These are phyloP conservation scores for Starmerella khaoyaiensis DNA, from an alignment of 805 yeast genomes.

Conservation along the genomic window DNA sequence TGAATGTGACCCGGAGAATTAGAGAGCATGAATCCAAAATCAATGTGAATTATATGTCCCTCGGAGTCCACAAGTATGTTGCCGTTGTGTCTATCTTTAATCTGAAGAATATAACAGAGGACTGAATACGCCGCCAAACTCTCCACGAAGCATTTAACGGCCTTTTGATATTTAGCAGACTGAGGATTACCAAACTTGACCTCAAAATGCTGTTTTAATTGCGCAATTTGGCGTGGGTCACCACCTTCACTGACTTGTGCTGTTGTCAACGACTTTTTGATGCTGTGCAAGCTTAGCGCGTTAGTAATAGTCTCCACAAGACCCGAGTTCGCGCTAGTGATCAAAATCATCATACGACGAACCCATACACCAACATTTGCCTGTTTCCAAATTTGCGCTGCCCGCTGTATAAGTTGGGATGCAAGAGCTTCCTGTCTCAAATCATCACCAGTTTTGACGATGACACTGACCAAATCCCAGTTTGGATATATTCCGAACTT, in stretches of 20 bases:
- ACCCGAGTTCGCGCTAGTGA: conserved; percentile 84
- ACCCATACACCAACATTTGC: conserved; percentile 73
- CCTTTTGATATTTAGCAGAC: conserved; percentile 44
- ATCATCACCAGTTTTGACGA: conserved; percentile 93
- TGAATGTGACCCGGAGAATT: conserved; percentile 97
- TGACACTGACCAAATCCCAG: conserved; percentile 93
- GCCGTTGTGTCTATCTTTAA: conserved; percentile 97
- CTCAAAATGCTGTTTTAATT: conserved; percentile 65
- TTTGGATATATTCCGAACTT: conserved; percentile 73
- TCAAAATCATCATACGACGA: conserved; percentile 78
- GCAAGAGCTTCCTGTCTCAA: conserved; percentile 96
- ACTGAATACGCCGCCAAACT: conserved; percentile 91
- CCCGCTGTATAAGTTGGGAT: conserved; percentile 79
- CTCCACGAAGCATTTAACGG: conserved; percentile 72
- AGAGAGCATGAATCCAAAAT: conserved; percentile 84
- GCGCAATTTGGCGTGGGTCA: conserved; percentile 52
- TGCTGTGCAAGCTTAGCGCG: conserved; percentile 86
- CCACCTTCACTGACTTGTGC: conserved; percentile 39
- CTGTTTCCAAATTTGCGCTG: conserved; percentile 71
- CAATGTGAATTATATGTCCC: conserved; percentile 85
- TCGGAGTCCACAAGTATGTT: conserved; percentile 91
- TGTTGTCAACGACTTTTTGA: conserved; percentile 81
- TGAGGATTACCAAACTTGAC: conserved; percentile 57
- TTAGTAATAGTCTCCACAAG: conserved; percentile 92
- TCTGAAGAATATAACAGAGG: conserved; percentile 77